Conservation (phyloP, 805 yeast genomes). For the Myxozyma kluyveri region DNA sequence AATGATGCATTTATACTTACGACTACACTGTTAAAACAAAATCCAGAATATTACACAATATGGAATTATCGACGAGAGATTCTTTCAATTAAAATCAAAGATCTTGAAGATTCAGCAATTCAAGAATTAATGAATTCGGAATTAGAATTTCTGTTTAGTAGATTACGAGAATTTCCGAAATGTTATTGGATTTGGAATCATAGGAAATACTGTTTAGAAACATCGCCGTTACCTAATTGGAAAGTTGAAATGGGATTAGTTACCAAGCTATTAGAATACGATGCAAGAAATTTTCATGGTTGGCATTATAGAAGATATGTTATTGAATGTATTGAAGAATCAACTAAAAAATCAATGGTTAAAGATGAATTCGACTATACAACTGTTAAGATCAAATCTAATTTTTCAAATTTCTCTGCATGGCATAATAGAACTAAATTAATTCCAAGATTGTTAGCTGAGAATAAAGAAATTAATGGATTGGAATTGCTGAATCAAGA, state of each 20-base stretch:
- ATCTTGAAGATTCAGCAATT: constrained; percentile 31
- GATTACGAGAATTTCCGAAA: constrained; percentile 70
- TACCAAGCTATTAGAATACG: constrained; percentile 62
- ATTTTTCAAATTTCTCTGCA: constrained; percentile 91
- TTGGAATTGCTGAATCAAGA: constrained; percentile 45
- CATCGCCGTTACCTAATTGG: constrained; percentile 55
- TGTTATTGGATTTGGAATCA: constrained; percentile 98
- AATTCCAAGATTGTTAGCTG: constrained; percentile 51
- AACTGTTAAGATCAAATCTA: constrained; percentile 68
- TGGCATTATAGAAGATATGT: constrained; percentile 90
- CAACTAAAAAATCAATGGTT: constrained; percentile 35
- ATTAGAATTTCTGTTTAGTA: constrained; percentile 55
- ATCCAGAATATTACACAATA: constrained; percentile 83
- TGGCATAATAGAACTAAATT: constrained; percentile 86
- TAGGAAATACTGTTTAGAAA: constrained; percentile 72
- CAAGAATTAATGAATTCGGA: constrained; percentile 51
- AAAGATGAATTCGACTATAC: constrained; percentile 70
- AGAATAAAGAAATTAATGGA: constrained; percentile 29
- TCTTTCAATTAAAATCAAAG: constrained; percentile 40
- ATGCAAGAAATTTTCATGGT: constrained; percentile 85
- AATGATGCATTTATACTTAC: constrained; percentile 52
- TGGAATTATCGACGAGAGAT: constrained; percentile 90
- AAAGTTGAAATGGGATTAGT: constrained; percentile 67
- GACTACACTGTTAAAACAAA: constrained; percentile 54
- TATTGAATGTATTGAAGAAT: constrained; percentile 41